Percentiles rank a stretch among this genome's conserved stretches.
Evolutionary conservation across 805 yeast species (phyloP).

Genomic region (Metschnikowia corniflorae): DNA sequence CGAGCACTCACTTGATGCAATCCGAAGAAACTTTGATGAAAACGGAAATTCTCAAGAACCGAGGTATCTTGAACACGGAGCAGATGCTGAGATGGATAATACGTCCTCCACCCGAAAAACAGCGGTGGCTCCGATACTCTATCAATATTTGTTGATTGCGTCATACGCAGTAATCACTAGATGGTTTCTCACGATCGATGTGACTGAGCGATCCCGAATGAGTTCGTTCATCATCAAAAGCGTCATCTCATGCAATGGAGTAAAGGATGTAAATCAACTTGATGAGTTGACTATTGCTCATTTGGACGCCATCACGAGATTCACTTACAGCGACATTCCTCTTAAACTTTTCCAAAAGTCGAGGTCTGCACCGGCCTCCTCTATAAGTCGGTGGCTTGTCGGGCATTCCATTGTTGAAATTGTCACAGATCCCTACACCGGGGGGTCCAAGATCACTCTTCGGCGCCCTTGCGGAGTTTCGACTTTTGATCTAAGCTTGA

Average conservation of each 20-base stretch:
- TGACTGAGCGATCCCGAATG: constrained; percentile 55
- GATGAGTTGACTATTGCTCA: constrained; percentile 59
- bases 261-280: constrained; percentile 22
- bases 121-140: constrained; percentile 47
- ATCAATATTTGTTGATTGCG: constrained; percentile 57
- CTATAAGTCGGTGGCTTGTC: constrained; percentile 50
- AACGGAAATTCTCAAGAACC: background rate
- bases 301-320: constrained; percentile 65
- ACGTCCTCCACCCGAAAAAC: constrained; percentile 50
- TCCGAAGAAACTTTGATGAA: constrained; percentile 22
- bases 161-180: constrained; percentile 66
- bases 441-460: constrained; percentile 48
- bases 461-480: constrained; percentile 68
- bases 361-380: constrained; percentile 3
- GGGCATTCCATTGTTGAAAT: constrained; percentile 58
- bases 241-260: constrained; percentile 35
- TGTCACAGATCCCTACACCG: constrained; percentile 49
- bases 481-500: constrained; percentile 43
- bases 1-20: constrained; percentile 59
- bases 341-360: constrained; percentile 36
- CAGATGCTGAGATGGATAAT: constrained; percentile 50
- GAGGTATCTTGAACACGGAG: constrained; percentile 27
- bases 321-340: constrained; percentile 61
- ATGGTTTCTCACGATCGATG: constrained; percentile 66
- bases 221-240: constrained; percentile 62